phyloP scores from a whole-genome alignment of 2,329 filamentous ascomycete species.

The Hypoxylon sp. region DNA sequence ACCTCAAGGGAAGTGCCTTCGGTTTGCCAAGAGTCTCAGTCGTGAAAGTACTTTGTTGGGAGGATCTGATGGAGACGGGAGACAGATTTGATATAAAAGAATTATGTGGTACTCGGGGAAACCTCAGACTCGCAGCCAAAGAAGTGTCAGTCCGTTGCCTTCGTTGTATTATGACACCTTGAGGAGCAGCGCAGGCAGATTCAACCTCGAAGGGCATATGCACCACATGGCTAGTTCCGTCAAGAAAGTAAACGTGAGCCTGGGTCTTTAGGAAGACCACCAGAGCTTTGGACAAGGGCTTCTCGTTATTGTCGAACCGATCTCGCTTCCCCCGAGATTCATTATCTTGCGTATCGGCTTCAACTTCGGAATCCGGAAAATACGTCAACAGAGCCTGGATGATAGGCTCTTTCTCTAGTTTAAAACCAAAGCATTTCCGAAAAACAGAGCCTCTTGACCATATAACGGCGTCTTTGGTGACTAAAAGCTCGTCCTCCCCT shows the following conservation, averaged over 20 bases:
- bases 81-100: constrained; percentile 82
- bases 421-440: constrained; percentile 87
- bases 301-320: constrained; percentile 56
- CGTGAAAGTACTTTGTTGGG: constrained; percentile 68
- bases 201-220: constrained; percentile 97
- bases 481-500: constrained; percentile 83
- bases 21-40: constrained; percentile 70
- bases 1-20: constrained; percentile 67
- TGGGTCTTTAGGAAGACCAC: constrained; percentile 94
- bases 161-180: constrained; percentile 88
- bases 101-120: constrained; percentile 79
- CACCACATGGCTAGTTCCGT: constrained; percentile 88
- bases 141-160: constrained; percentile 72
- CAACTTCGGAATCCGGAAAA: constrained; percentile 74
- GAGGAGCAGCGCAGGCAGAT: constrained; percentile 83
- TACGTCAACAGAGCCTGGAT: constrained; percentile 88
- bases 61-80: constrained; percentile 64
- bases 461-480: constrained; percentile 81
- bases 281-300: constrained; percentile 74
- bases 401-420: constrained; percentile 87
- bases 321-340: constrained; percentile 6
- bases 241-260: constrained; percentile 92
- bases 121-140: constrained; percentile 68
- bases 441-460: constrained; percentile 92
- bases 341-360: constrained; percentile 40